A percentile compares a stretch with the other conserved stretches of the same genome.
Conservation (phyloP, 768 basidiomycete genomes). For the Chalciporus chontae region DNA sequence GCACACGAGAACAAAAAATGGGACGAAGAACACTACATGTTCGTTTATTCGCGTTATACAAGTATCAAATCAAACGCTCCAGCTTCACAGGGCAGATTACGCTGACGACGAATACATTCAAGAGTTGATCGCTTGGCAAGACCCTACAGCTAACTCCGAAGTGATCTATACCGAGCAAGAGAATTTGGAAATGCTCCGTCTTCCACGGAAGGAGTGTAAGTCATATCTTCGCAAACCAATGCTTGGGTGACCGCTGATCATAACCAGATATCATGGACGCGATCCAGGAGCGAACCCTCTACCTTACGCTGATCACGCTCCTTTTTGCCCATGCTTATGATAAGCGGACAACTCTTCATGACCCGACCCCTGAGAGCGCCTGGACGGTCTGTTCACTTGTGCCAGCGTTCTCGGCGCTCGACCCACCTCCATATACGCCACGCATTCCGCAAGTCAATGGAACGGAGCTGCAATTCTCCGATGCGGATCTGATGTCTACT, state of each 20-base stretch:
- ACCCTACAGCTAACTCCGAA: conserved; percentile 43
- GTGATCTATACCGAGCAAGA: conserved; percentile 70
- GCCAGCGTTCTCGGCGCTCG: conserved; percentile 80
- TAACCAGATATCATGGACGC: conserved; percentile 56
- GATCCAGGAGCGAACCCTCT: conserved; percentile 55
- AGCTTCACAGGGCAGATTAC: conserved; percentile 65
- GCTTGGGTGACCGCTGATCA: neutral
- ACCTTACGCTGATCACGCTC: conserved; percentile 65
- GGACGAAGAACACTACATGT: conserved; percentile 86
- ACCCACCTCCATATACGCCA: conserved; percentile 53
- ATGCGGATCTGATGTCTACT: conserved; percentile 46
- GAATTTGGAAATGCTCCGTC: conserved; percentile 57
- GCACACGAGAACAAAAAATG: conserved; percentile 73
- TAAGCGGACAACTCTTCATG: conserved; percentile 67
- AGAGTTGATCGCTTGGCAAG: conserved; percentile 63
- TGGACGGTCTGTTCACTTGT: conserved; percentile 78
- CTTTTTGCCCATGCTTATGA: conserved; percentile 85
- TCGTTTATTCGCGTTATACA: conserved; percentile 23
- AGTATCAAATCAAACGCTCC: conserved; percentile 2
- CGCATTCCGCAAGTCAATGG: conserved; percentile 11
- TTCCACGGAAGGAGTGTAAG: conserved; percentile 54
- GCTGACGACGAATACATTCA: conserved; percentile 73
- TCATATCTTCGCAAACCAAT: neutral
- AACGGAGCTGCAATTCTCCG: conserved; percentile 30
- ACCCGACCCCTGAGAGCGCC: conserved; percentile 84